A percentile compares a stretch with the other conserved stretches of the same genome.
Conservation (phyloP, 1,139 yeast genomes). For the Yamadazyma spencermartinsiae region DNA sequence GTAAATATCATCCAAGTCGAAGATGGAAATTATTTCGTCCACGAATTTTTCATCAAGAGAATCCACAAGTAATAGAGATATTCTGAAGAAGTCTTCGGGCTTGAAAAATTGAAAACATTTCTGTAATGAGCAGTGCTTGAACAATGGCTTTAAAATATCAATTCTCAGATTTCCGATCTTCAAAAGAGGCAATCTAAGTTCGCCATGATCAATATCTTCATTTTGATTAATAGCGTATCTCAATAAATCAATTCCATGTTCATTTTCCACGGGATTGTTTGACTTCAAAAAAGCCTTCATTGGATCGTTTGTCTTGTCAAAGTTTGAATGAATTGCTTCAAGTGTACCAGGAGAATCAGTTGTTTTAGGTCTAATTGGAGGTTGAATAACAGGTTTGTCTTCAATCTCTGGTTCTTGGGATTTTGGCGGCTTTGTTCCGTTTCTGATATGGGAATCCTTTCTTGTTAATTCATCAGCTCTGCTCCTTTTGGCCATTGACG, state of each 20-base stretch:
- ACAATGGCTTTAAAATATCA: constrained; percentile 29
- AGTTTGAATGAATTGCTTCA: constrained; percentile 7
- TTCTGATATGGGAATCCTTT: neutral
- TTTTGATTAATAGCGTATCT: constrained; percentile 41
- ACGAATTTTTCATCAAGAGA: constrained; percentile 25
- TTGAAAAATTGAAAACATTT: constrained; percentile 27
- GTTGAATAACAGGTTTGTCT: neutral
- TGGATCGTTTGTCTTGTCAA: constrained; percentile 33
- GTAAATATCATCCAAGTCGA: constrained; percentile 30
- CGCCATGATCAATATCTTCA: constrained; percentile 30
- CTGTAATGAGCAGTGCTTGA: constrained; percentile 28
- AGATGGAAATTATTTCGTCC: constrained; percentile 23
- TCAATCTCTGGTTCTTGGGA: neutral
- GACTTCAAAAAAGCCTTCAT: constrained; percentile 37
- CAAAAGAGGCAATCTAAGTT: constrained; percentile 22
- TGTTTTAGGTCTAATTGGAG: neutral
- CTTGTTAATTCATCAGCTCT: neutral
- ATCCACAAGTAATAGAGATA: constrained; percentile 29
- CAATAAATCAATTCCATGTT: constrained; percentile 39
- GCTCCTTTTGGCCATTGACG: neutral
- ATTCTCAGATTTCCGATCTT: constrained; percentile 33
- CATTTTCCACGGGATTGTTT: constrained; percentile 25
- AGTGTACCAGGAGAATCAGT: constrained; percentile 1
- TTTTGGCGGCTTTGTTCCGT: neutral
- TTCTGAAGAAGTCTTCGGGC: constrained; percentile 36